Evolutionary conservation across 78 protist genomes (phyloP), one percentile per base, ranked within the genome.

Genomic region (Capsaspora owczarzaki): DNA sequence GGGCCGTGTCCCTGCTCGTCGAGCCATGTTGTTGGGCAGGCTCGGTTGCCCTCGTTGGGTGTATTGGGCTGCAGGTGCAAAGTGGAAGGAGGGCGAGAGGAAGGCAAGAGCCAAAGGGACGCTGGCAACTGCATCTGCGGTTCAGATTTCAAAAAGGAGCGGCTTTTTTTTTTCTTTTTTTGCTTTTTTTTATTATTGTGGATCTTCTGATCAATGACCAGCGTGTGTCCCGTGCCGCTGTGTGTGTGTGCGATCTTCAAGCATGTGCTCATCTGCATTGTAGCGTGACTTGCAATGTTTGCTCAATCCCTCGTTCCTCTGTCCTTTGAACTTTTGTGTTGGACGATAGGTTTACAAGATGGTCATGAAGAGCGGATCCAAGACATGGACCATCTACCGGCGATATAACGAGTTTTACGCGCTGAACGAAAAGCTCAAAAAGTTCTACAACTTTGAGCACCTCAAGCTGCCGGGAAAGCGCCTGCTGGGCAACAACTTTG

Each of bases 401-500:
- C 6, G 74, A 47, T 68, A 68, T 47, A 68, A 31, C 47, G 74
- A 68, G 47, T 68, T 68, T 29, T 31, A 31, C 47, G 37, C 23
- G 1, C 74, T 68, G 49, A 29, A 68, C 47, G 74, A 68, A 29
- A 35, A 40, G 74, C 74, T 68, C 47, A 35, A 40, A 10, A 31
- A 68, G 47, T 3, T 12, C 4, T 68, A 20, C 35, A 43, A 43
- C 2, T 0, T 20, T n/a, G 46, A 68, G 47, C 23, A 68, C 22
- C 35, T 68, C 40, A 68, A 68, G 20, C 35, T 68, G 27, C 74
- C 74, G 19, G 23, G 49, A 4, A 68, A 68, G 74, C 74, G 74
- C 49, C 22, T 68, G n/a, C 8, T 68, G 3, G 74, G 74, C 29
- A 29, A 56, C 66, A 68, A 68, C n/a, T 68, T 68, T 68, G 74